A percentile compares a stretch with the other conserved stretches of the same genome.
phyloP scores from a whole-genome alignment of 345 rosid species.

The Ceriops tagal region DNA sequence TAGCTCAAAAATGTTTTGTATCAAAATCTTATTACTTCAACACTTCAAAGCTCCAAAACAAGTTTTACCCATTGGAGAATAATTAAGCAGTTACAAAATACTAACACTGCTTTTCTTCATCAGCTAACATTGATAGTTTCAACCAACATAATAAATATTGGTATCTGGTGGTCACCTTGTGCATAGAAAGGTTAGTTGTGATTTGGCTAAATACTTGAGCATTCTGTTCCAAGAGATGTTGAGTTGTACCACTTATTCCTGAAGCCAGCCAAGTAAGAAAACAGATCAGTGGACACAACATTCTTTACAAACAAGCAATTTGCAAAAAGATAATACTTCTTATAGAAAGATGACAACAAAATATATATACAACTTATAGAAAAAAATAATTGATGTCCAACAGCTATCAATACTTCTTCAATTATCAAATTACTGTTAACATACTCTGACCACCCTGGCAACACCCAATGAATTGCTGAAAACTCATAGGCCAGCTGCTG shows the following conservation, averaged over 20 bases:
- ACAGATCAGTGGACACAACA: neutral
- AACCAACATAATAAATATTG: neutral
- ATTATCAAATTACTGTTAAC: no score
- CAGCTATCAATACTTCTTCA: no score
- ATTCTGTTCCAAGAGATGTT: constrained; percentile 75
- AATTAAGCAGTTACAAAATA: neutral
- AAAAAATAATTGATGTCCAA: no score
- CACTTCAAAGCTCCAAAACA: no score
- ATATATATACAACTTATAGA: no score
- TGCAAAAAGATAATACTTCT: neutral
- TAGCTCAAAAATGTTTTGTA: no score
- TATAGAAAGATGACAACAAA: no score
- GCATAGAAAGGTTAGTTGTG: constrained; percentile 59
- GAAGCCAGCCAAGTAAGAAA: constrained; percentile 30
- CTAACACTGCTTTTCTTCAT: neutral
- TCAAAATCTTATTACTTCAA: no score
- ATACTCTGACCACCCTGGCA: no score
- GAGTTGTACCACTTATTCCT: constrained; percentile 58
- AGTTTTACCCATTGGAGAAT: no score
- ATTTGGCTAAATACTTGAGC: constrained; percentile 63
- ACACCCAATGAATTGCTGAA: no score
- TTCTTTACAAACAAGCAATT: constrained; percentile 5
- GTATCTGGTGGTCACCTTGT: constrained; percentile 48
- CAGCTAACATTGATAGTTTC: neutral
- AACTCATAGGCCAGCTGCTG: no score